These are phyloP conservation scores for Yarrowia sp. DNA, from an alignment of 805 yeast genomes.

Conservation along the genomic window DNA sequence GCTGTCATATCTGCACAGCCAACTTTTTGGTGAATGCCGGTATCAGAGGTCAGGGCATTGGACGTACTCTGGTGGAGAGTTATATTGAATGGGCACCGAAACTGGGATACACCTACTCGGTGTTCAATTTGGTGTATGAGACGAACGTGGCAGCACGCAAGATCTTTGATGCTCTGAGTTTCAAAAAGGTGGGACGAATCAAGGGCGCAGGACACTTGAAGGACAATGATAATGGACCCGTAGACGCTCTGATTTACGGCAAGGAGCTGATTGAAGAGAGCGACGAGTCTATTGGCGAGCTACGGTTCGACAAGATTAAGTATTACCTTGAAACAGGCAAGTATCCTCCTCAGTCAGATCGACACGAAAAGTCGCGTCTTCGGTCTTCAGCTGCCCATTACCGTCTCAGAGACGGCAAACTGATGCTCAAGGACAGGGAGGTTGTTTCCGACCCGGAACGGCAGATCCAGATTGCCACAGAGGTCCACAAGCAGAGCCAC, in stretches of 20 bases:
- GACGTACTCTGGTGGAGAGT: slow-evolving; percentile 81
- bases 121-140: slow-evolving; percentile 87
- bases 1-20: slow-evolving; percentile 91
- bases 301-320: slow-evolving; percentile 76
- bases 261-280: slow-evolving; percentile 68
- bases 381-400: slow-evolving; percentile 82
- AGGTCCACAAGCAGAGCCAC: slow-evolving; percentile 72
- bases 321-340: slow-evolving; percentile 81
- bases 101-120: slow-evolving; percentile 82
- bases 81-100: slow-evolving; percentile 90
- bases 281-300: slow-evolving; percentile 54
- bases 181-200: slow-evolving; percentile 78
- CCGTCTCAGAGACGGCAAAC: slow-evolving; percentile 69
- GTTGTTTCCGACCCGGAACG: slow-evolving; percentile 79
- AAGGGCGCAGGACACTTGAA: slow-evolving; percentile 89
- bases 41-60: slow-evolving; percentile 90
- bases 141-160: slow-evolving; percentile 83
- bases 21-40: slow-evolving; percentile 91
- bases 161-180: slow-evolving; percentile 77
- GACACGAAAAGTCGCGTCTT: slow-evolving; percentile 87
- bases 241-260: slow-evolving; percentile 87
- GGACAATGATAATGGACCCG: slow-evolving; percentile 76
- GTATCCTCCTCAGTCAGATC: slow-evolving; percentile 82
- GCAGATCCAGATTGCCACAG: slow-evolving; percentile 76
- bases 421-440: slow-evolving; percentile 78